Conservation (phyloP, 1,139 yeast genomes). For the Candida frijolesensis region DNA sequence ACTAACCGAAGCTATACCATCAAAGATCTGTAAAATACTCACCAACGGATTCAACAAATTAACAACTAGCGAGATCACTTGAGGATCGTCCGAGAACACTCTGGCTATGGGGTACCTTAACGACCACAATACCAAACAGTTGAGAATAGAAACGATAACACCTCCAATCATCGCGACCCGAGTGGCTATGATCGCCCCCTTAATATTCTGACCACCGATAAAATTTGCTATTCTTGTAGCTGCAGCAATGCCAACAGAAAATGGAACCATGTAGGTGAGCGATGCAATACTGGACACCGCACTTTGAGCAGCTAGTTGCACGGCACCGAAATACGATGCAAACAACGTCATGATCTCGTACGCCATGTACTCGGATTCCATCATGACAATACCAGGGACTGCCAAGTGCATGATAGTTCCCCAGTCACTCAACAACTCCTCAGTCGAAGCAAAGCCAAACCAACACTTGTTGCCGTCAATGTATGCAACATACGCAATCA, state of each 20-base stretch:
- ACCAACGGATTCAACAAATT: constrained; percentile 66
- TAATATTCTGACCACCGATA: constrained; percentile 74
- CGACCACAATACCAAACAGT: constrained; percentile 53
- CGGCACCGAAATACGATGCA: constrained; percentile 81
- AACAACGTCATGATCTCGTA: constrained; percentile 71
- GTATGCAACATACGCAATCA: constrained; percentile 55
- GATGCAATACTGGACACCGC: constrained; percentile 84
- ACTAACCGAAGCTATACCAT: too few relatives aligned
- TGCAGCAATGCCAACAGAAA: constrained; percentile 84
- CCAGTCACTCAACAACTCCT: constrained; percentile 61
- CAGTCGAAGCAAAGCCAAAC: constrained; percentile 55
- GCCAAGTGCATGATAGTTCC: constrained; percentile 59
- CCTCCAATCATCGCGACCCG: constrained; percentile 65
- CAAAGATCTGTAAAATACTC: constrained; percentile 69
- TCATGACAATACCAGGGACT: constrained; percentile 72
- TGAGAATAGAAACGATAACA: constrained; percentile 55
- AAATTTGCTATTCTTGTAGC: constrained; percentile 88
- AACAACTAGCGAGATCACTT: constrained; percentile 53
- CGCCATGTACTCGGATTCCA: constrained; percentile 73
- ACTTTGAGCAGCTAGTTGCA: constrained; percentile 85
- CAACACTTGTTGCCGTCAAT: constrained; percentile 74
- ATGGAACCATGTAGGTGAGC: constrained; percentile 81
- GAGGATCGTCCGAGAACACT: constrained; percentile 70
- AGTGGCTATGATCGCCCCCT: constrained; percentile 65
- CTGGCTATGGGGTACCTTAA: constrained; percentile 61